Evolutionary conservation across 495 filamentous ascomycete species (phyloP).

Genomic region (Pyrenula massariospora): DNA sequence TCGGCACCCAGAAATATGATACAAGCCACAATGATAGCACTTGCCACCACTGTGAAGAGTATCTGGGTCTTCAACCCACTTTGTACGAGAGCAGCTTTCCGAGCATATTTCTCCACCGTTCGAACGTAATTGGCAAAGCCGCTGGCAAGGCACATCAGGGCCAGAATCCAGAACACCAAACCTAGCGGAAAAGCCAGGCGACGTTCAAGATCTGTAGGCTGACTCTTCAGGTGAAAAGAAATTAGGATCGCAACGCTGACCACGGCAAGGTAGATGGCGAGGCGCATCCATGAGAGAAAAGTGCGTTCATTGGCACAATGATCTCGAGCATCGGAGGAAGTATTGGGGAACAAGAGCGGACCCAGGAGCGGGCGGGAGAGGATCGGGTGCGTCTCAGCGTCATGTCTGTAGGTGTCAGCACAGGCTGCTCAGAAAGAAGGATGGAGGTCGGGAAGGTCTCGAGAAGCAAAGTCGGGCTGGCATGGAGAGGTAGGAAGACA

Average conservation of each 20-base stretch:
- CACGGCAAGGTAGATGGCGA: conserved; percentile 82
- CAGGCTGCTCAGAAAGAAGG: too few relatives aligned
- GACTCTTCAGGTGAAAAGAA: conserved; percentile 77
- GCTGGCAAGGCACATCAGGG: conserved; percentile 58
- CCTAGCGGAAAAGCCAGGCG: conserved; percentile 75
- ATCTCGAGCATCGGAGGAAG: conserved; percentile 70
- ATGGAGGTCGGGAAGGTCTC: too few relatives aligned
- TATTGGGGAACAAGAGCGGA: conserved; percentile 81
- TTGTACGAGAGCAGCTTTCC: conserved; percentile 74
- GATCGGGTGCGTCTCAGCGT: conserved; percentile 25
- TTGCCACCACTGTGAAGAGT: conserved; percentile 64
- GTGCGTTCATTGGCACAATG: conserved; percentile 49
- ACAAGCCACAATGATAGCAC: conserved; percentile 71
- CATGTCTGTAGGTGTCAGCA: conserved; percentile 12
- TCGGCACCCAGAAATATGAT: conserved; percentile 52
- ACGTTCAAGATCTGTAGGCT: conserved; percentile 58
- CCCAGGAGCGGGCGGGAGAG: conserved; percentile 66
- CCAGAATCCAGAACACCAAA: conserved; percentile 75
- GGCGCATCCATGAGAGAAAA: conserved; percentile 89
- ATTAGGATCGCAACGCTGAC: conserved; percentile 82
- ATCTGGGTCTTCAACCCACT: conserved; percentile 86
- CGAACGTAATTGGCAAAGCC: conserved; percentile 81
- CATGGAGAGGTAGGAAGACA: too few relatives aligned
- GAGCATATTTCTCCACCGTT: conserved; percentile 75
- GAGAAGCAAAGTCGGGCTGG: too few relatives aligned